Conservation (phyloP, 148 eudicot species). For the Camellia japonica region DNA sequence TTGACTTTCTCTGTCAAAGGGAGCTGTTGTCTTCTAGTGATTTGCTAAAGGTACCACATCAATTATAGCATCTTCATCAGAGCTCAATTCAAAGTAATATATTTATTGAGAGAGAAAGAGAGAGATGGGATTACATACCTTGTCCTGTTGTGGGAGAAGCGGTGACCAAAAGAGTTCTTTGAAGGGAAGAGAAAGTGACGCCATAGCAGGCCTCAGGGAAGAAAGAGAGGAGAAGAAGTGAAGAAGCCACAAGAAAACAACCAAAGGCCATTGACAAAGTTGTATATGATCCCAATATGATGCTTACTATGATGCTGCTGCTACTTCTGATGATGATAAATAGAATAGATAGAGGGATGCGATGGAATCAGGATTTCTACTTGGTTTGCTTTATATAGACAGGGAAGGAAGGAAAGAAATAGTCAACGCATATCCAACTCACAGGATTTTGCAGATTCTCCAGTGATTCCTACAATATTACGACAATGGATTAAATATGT, state of each 20-base stretch:
- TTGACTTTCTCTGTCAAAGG: too few species aligned
- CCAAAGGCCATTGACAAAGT: constrained; percentile 22
- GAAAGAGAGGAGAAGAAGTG: constrained; percentile 22
- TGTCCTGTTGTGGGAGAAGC: constrained; percentile 39
- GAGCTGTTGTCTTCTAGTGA: too few species aligned
- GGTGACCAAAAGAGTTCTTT: constrained; percentile 35
- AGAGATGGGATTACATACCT: constrained; percentile 26
- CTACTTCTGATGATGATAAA: background rate
- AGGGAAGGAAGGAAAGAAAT: too few species aligned
- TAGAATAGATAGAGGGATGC: background rate
- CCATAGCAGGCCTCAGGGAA: constrained; percentile 34
- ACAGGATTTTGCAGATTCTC: background rate
- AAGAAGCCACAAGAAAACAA: constrained; percentile 21
- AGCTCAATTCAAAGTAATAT: background rate
- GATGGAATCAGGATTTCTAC: too few species aligned
- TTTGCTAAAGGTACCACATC: too few species aligned
- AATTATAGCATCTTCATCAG: background rate
- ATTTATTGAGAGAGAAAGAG: background rate
- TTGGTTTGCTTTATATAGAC: too few species aligned
- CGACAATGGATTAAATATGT: background rate
- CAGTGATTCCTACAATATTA: background rate
- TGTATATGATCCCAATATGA: background rate
- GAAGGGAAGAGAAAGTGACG: constrained; percentile 44
- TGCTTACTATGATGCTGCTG: background rate
- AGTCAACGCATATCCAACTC: too few species aligned